phyloP scores from a whole-genome alignment of 2,329 filamentous ascomycete genomes.

The Fusarium nisikadoi region DNA sequence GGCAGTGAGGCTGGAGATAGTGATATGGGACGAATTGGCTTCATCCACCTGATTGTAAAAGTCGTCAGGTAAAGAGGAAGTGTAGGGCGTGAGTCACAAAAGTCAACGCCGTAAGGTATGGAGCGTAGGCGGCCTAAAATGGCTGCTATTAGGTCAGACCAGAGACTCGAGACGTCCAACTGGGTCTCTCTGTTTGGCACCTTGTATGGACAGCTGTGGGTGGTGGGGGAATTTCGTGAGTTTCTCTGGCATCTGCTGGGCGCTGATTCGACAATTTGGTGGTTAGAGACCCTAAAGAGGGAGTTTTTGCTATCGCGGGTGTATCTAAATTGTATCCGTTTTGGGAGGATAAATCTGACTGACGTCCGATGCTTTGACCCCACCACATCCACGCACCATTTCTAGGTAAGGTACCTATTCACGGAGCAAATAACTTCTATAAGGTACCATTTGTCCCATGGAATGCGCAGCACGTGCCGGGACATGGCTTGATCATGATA shows the following conservation, averaged over 20 bases:
- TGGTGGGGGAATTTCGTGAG: conserved; percentile 40
- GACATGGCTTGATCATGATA: background rate
- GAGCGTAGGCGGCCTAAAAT: background rate
- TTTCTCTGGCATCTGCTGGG: conserved; percentile 26
- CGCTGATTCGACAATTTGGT: conserved; percentile 40
- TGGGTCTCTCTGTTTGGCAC: conserved; percentile 24
- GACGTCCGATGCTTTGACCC: conserved; percentile 7
- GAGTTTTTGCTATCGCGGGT: background rate
- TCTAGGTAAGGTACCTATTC: background rate
- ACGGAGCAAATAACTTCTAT: background rate
- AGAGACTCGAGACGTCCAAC: conserved; percentile 5
- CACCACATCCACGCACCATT: background rate
- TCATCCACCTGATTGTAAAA: conserved; percentile 43
- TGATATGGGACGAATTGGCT: conserved; percentile 43
- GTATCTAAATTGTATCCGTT: conserved; percentile 1
- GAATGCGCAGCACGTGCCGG: background rate
- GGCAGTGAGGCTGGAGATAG: conserved; percentile 28
- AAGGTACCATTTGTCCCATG: background rate
- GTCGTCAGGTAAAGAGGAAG: conserved; percentile 26
- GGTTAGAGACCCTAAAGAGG: conserved; percentile 36
- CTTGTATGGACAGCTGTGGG: conserved; percentile 27
- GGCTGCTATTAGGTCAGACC: conserved; percentile 12
- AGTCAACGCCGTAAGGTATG: conserved; percentile 20
- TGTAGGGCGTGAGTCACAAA: conserved; percentile 45
- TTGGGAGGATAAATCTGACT: conserved; percentile 3